Evolutionary conservation across 495 filamentous ascomycete genomes (phyloP).

Genomic region (Cryomyces minteri): DNA sequence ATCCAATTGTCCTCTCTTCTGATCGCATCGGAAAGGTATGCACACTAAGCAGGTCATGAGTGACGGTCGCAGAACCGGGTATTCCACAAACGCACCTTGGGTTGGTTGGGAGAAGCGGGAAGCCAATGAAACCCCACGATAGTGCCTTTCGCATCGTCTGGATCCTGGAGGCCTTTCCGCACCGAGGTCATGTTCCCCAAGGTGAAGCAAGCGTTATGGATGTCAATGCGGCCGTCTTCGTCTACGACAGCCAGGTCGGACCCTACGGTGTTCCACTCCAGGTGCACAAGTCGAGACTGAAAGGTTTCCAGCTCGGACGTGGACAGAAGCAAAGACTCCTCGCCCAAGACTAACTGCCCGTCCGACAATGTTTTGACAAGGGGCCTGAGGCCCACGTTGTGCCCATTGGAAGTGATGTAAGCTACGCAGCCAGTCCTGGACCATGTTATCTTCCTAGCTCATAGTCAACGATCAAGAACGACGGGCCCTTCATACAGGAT

Average conservation of each 20-base stretch:
- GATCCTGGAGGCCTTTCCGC: slow-evolving; percentile 19
- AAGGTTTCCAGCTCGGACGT: slow-evolving; percentile 31
- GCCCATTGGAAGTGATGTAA: slow-evolving; percentile 53
- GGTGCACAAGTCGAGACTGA: slow-evolving; percentile 36
- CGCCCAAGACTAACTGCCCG: slow-evolving; percentile 63
- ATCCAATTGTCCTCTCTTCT: not conserved
- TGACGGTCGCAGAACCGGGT: not conserved
- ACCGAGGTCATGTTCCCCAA: not conserved
- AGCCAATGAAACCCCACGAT: slow-evolving; percentile 81
- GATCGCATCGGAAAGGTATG: not conserved
- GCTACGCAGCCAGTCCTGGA: slow-evolving; percentile 79
- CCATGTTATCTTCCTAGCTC: slow-evolving; percentile 62
- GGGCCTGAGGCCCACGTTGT: slow-evolving; percentile 28
- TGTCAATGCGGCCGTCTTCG: slow-evolving; percentile 43
- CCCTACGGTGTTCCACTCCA: slow-evolving; percentile 60
- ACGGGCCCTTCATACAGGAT: not conserved
- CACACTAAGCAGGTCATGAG: not conserved
- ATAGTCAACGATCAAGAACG: slow-evolving; percentile 7
- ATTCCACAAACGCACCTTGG: slow-evolving; percentile 25
- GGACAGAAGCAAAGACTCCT: slow-evolving; percentile 28
- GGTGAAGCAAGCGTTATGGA: not conserved
- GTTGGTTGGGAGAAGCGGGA: slow-evolving; percentile 13
- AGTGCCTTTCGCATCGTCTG: slow-evolving; percentile 49
- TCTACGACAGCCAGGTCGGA: slow-evolving; percentile 66
- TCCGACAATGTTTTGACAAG: slow-evolving; percentile 48